phyloP scores from a whole-genome alignment of 2,329 filamentous ascomycete genomes.

The Ophiocordyceps polyrhachis-furcata region DNA sequence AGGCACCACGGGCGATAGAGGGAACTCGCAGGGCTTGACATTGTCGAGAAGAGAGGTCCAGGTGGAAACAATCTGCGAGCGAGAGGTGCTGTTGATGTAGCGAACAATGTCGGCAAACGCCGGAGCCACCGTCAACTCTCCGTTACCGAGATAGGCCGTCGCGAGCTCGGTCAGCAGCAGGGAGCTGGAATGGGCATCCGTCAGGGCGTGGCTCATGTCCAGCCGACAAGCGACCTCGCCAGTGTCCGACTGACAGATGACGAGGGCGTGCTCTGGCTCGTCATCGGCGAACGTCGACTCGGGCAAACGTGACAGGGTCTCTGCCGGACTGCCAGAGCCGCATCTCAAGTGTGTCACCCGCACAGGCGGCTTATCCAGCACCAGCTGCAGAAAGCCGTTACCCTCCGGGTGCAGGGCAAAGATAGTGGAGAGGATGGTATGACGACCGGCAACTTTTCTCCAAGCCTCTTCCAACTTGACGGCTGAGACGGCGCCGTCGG shows the following conservation, averaged over 20 bases:
- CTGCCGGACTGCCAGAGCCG: neutral
- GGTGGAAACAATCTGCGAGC: slow-evolving; percentile 1
- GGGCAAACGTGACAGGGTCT: neutral
- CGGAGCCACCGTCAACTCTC: slow-evolving; percentile 1
- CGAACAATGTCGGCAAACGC: slow-evolving; percentile 1
- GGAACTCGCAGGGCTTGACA: slow-evolving; percentile 4
- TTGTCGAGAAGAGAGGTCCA: slow-evolving; percentile 3
- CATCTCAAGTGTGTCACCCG: neutral
- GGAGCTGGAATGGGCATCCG: slow-evolving; percentile 11
- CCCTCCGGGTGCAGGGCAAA: slow-evolving; percentile 3
- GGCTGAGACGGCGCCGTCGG: neutral
- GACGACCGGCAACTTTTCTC: slow-evolving; percentile 2
- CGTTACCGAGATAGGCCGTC: slow-evolving; percentile 8
- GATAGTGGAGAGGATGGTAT: slow-evolving; percentile 2
- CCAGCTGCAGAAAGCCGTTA: slow-evolving; percentile 4
- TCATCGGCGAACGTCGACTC: slow-evolving; percentile 1
- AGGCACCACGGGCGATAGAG: neutral
- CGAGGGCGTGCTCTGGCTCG: slow-evolving; percentile 3
- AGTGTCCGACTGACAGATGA: slow-evolving; percentile 2
- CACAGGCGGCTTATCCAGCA: neutral
- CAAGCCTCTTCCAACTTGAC: slow-evolving; percentile 3
- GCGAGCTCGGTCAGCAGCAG: slow-evolving; percentile 12
- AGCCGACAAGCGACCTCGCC: slow-evolving; percentile 8
- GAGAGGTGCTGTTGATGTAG: slow-evolving; percentile 1
- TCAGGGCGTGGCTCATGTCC: slow-evolving; percentile 14